Base-by-base conservation (phyloP, 106 monocot species). In the Acorus calamus region DNA sequence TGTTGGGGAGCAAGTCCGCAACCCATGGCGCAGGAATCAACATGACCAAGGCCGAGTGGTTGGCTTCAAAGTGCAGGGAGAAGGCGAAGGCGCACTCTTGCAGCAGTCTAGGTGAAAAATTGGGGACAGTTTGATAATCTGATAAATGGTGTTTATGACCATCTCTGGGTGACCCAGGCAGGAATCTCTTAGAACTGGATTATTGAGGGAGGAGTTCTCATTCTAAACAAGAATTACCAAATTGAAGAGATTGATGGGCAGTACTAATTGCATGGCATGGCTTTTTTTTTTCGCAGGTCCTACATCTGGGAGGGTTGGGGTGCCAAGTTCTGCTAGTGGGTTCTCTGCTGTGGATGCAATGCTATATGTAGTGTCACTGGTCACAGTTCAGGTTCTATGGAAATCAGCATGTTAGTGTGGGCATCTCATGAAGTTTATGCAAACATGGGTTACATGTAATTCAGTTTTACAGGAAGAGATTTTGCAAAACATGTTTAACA, bases 31-130 rank as follows among this genome's bases (percentile, higher is more conserved):
- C 75, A 28, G 77, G 79, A 9, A 58, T 83, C 52, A 79, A 86
- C 58, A 61, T 65, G 67, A 79, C 68, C 0, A 57, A 69, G 61
- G 86, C 79, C 2, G 14, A 62, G 13, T 13, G 12, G 0, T 47
- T 86, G 61, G 74, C 80, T 0, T 47, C 70, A 6, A 76, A 71
- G 28, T 80, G 87, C 14, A 77, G 83, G 5, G 60, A 79, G 63
- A 77, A 77, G 44, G 79, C 71, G 14, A 52, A 47, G 50, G 65
- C 68, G 43, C 65, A 57, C 52, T 50, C 71, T 49, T 87, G 87
- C 80, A 71, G 42, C 28, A 59, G 76, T 73, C 70, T 72, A 64
- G 11, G 11, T 2, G 8, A 44, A 62, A 2, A 48, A 47, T 62
- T 62, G 28, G 3, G 8, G 4, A 2, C 42, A 7, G 42, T 14